Evolutionary conservation across 2,329 filamentous ascomycete genomes (phyloP).

Genomic region (Diaporthe nobilis): DNA sequence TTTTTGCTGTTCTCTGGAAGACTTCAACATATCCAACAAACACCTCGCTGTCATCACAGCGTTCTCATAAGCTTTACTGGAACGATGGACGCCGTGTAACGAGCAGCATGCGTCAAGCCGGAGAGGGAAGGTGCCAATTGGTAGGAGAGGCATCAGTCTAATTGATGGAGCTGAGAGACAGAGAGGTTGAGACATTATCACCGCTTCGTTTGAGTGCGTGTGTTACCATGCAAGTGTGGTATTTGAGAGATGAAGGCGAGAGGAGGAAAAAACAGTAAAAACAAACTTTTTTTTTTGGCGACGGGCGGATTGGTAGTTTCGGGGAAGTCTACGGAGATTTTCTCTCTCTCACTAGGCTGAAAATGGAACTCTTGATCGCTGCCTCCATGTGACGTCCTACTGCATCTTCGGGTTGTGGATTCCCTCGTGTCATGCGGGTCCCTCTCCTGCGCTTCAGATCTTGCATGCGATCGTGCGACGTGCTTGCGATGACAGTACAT

Average conservation of each 20-base stretch:
- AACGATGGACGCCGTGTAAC: neutral
- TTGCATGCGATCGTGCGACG: conserved; percentile 21
- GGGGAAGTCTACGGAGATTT: conserved; percentile 35
- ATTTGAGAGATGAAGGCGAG: neutral
- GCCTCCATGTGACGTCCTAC: conserved; percentile 44
- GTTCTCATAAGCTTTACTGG: conserved; percentile 4
- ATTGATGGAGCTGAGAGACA: neutral
- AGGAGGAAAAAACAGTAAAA: conserved; percentile 23
- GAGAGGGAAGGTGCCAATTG: conserved; percentile 9
- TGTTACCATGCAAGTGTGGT: conserved; percentile 35
- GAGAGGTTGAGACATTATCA: conserved; percentile 17
- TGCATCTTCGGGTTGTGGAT: conserved; percentile 33
- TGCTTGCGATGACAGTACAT: conserved; percentile 6
- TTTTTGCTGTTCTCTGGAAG: conserved; percentile 34
- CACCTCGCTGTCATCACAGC: conserved; percentile 28
- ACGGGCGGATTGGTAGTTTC: conserved; percentile 38
- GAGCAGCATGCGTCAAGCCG: neutral
- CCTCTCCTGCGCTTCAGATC: conserved; percentile 14
- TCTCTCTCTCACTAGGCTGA: conserved; percentile 40
- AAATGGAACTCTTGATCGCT: conserved; percentile 43
- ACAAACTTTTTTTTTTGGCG: conserved; percentile 30
- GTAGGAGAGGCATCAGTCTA: conserved; percentile 6
- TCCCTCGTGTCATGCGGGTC: conserved; percentile 36
- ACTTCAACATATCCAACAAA: conserved; percentile 38
- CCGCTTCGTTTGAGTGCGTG: conserved; percentile 28